Conservation (phyloP, 495 filamentous ascomycete genomes). For the Hyaloscypha finlandica region DNA sequence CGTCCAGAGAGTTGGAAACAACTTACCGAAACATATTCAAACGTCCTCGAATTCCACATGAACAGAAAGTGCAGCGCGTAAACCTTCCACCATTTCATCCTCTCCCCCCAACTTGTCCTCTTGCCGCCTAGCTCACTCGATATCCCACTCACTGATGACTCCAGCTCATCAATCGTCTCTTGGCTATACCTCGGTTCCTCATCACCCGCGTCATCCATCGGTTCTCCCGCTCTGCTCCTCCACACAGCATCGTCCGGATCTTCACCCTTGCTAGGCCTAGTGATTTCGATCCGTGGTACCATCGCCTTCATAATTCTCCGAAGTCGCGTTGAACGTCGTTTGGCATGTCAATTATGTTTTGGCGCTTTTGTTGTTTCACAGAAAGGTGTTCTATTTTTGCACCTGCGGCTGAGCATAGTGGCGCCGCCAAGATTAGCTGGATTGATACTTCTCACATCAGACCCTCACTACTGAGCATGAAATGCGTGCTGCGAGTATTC, state of each 20-base stretch:
- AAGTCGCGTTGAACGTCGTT: background rate
- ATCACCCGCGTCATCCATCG: background rate
- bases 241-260: background rate
- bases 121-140: background rate
- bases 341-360: background rate
- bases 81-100: constrained; percentile 42
- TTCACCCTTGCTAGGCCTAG: background rate
- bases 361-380: background rate
- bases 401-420: background rate
- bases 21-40: constrained; percentile 42
- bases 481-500: background rate
- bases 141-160: background rate
- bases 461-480: background rate
- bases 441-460: background rate
- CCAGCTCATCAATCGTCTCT: background rate
- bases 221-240: background rate
- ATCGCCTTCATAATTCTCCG: background rate
- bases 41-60: constrained; percentile 41
- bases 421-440: background rate
- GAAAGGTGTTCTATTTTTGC: background rate
- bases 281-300: background rate
- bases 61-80: constrained; percentile 47
- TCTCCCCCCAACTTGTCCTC: constrained; percentile 14
- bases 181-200: background rate
- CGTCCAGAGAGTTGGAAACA: background rate